Evolutionary conservation across 139 green algal species (phyloP), one percentile per base, ranked within the genome.

Genomic region (Chlamydomonas schloesseri): DNA sequence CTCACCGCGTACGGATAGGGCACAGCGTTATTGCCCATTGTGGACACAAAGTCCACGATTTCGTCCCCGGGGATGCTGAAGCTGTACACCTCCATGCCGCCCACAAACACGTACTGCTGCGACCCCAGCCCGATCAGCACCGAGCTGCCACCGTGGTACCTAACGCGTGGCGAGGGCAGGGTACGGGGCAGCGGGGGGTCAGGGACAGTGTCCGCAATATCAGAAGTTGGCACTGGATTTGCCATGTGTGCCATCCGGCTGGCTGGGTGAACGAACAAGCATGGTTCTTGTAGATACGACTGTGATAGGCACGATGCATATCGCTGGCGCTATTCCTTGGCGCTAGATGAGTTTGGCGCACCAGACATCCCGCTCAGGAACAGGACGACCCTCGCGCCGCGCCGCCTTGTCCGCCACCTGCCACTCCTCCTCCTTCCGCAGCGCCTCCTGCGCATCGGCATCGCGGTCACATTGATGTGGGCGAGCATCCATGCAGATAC

Each of bases 21-120:
- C 50, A 80, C 73, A 21, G 50, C 47, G 47, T 26, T 50, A 50
- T 80, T 80, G 29, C 73, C 73, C 73, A 80, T 80, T 17, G 10
- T 80, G 29, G 47, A 42, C n/a, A 80, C 73, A 17, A 68, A 80
- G 24, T 67, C 73, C 29, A 68, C 47, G 15, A 80, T 68, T 0
- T 80, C 73, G 31, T 80, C 73, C 9, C 50, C 15, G 2, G 73
- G n/a, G n/a, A n/a, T 29, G 3, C 50, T 80, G 73, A 80, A 80
- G 31, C 26, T 15, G n/a, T 37, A 80, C 11, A 68, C 65, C 20
- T 47, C n/a, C 28, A n/a, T 23, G 11, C 73, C 47, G 11, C 73
- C 47, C 14, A 80, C 55, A 50, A 47, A 80, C 18, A 80, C 47
- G 73, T 67, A 80, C 47, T 50, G 47, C n/a, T 50, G n/a, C 18